phyloP scores from a whole-genome alignment of 2,329 filamentous ascomycete species.

The Volutella citrinella region DNA sequence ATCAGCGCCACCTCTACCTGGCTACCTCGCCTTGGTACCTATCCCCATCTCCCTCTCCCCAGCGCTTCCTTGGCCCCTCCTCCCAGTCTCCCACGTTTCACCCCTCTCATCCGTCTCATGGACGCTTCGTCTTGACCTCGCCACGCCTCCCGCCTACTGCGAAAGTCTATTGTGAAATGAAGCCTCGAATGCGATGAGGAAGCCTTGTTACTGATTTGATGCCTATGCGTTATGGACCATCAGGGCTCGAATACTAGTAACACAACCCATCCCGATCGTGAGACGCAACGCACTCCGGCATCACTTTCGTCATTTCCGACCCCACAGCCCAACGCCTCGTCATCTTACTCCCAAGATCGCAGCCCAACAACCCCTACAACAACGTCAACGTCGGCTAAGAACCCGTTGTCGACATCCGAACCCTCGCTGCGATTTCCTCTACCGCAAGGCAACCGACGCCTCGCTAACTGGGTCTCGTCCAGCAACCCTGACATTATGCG shows the following conservation, averaged over 20 bases:
- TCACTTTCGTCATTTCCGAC: conserved; percentile 16
- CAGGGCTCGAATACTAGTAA: conserved; percentile 31
- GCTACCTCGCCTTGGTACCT: too few species aligned
- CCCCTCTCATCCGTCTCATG: conserved; percentile 8
- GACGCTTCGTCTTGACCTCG: conserved; percentile 20
- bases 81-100: conserved; percentile 10
- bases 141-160: conserved; percentile 16
- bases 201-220: conserved; percentile 26
- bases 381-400: conserved; percentile 9
- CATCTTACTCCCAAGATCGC: conserved; percentile 3
- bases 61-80: conserved; percentile 5
- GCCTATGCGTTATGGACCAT: conserved; percentile 52
- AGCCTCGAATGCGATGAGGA: conserved; percentile 26
- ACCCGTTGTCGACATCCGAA: conserved; percentile 38
- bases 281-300: conserved; percentile 25
- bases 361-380: conserved; percentile 16
- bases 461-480: conserved; percentile 58
- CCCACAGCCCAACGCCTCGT: conserved; percentile 15
- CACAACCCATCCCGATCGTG: conserved; percentile 24
- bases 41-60: conserved; percentile 6
- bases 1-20: too few species aligned
- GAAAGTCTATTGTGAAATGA: conserved; percentile 20
- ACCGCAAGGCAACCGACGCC: conserved; percentile 51
- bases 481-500: conserved; percentile 58
- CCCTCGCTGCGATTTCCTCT: conserved; percentile 55